phyloP scores from a whole-genome alignment of 75 land plant species.

The Pinus tabuliformis region DNA sequence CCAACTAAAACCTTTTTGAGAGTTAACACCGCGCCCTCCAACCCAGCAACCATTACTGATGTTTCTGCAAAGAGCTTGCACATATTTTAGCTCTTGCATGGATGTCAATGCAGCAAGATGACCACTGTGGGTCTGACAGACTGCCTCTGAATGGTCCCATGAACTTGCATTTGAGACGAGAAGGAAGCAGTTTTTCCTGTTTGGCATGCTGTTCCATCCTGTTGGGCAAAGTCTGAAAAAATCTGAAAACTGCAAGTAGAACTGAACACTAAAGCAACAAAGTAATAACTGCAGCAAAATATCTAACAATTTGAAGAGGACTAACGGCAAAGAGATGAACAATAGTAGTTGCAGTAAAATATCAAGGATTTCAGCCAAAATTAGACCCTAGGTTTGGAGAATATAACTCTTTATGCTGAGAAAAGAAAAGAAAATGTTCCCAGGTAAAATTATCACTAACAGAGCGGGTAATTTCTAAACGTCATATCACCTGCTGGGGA shows the following conservation, averaged over 20 bases:
- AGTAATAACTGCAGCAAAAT: conserved; percentile 48
- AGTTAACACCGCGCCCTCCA: conserved; percentile 54
- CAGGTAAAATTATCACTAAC: no score
- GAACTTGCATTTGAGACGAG: conserved; percentile 15
- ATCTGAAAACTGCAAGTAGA: conserved; percentile 25
- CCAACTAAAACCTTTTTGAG: conserved; percentile 52
- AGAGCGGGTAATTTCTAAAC: no score
- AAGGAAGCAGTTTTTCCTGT: conserved; percentile 48
- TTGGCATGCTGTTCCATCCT: conserved; percentile 61
- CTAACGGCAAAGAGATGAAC: no score
- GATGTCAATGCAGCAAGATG: conserved; percentile 68
- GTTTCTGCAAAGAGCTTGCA: conserved; percentile 46
- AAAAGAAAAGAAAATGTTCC: no score
- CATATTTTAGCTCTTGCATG: conserved; percentile 39
- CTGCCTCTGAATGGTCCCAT: conserved; percentile 67
- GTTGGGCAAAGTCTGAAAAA: conserved; percentile 53
- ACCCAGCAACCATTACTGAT: conserved; percentile 69
- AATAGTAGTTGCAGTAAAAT: no score
- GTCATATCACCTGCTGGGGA: no score
- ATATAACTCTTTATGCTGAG: no score
- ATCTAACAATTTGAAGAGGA: no score
- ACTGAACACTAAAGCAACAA: conserved; percentile 52
- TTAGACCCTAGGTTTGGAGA: no score
- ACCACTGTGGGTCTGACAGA: conserved; percentile 46
- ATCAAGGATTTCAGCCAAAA: no score